phyloP scores from a whole-genome alignment of 2,329 filamentous ascomycete species.

The Penicillium oxalicum region DNA sequence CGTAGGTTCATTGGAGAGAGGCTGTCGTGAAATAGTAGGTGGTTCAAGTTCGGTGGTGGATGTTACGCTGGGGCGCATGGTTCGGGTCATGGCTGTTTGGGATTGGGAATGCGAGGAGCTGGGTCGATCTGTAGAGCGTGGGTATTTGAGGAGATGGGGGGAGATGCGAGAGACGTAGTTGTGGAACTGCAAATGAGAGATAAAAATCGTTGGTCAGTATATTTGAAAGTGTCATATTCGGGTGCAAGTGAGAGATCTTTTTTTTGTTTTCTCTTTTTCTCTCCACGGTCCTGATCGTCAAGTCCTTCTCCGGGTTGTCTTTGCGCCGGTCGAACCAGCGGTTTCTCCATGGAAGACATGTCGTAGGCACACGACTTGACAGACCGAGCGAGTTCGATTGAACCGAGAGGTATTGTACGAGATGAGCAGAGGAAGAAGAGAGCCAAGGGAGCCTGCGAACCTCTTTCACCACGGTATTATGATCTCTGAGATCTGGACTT shows the following conservation, averaged over 20 bases:
- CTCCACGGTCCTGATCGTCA: too few relatives aligned
- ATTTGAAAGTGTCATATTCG: not conserved
- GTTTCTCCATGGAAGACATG: too few relatives aligned
- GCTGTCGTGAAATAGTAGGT: slow-evolving; percentile 7
- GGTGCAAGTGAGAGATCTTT: too few relatives aligned
- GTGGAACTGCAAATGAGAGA: slow-evolving; percentile 30
- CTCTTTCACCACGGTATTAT: slow-evolving; percentile 44
- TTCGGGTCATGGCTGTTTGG: slow-evolving; percentile 19
- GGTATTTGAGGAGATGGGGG: slow-evolving; percentile 37
- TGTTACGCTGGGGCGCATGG: slow-evolving; percentile 8
- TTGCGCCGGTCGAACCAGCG: too few relatives aligned
- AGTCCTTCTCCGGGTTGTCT: too few relatives aligned
- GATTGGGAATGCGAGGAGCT: slow-evolving; percentile 18
- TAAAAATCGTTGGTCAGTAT: not conserved
- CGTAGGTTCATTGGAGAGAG: slow-evolving; percentile 19
- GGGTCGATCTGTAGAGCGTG: slow-evolving; percentile 24
- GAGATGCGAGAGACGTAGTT: slow-evolving; percentile 38
- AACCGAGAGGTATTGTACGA: too few relatives aligned
- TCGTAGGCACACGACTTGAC: too few relatives aligned
- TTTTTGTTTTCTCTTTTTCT: not conserved
- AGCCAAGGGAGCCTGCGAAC: slow-evolving; percentile 16
- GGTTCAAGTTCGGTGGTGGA: slow-evolving; percentile 6
- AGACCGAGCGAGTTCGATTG: too few relatives aligned
- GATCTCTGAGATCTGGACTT: slow-evolving; percentile 40
- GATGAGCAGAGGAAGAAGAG: not conserved